Conservation (phyloP, 306 rosid genomes). For the Carpinus fangiana region DNA sequence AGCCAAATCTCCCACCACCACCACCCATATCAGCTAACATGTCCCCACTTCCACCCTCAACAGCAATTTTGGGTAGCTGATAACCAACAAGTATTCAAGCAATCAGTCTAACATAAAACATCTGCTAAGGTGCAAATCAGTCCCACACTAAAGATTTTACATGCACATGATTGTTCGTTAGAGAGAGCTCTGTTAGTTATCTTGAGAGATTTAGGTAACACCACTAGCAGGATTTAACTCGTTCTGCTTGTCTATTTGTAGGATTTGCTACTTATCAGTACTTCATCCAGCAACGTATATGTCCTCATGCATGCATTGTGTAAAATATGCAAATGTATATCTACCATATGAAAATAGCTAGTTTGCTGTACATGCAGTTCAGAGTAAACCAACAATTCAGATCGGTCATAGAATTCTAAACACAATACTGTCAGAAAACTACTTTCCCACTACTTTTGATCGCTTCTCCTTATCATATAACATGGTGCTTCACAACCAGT, state of each 20-base stretch:
- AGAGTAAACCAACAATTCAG: background rate
- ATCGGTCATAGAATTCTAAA: background rate
- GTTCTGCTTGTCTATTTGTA: background rate
- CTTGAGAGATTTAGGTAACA: background rate
- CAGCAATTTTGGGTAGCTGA: constrained; percentile 77
- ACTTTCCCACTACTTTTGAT: background rate
- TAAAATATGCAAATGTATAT: too few relatives aligned
- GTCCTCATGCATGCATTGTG: too few relatives aligned
- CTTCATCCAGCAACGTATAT: too few relatives aligned
- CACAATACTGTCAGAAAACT: background rate
- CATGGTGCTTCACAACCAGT: background rate
- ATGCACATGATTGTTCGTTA: background rate
- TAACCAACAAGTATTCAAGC: constrained; percentile 33
- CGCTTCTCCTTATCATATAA: background rate
- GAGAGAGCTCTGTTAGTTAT: background rate
- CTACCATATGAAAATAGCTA: too few relatives aligned
- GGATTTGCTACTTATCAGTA: background rate
- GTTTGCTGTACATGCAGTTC: background rate
- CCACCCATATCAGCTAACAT: constrained; percentile 53
- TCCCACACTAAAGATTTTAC: background rate
- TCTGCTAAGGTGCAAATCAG: background rate
- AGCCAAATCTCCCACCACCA: constrained; percentile 49
- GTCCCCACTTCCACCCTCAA: constrained; percentile 49
- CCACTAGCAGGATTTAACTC: background rate
- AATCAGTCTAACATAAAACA: constrained; percentile 16